Base-by-base conservation (phyloP, 129 eudicot genomes). In the Silybum marianum region DNA sequence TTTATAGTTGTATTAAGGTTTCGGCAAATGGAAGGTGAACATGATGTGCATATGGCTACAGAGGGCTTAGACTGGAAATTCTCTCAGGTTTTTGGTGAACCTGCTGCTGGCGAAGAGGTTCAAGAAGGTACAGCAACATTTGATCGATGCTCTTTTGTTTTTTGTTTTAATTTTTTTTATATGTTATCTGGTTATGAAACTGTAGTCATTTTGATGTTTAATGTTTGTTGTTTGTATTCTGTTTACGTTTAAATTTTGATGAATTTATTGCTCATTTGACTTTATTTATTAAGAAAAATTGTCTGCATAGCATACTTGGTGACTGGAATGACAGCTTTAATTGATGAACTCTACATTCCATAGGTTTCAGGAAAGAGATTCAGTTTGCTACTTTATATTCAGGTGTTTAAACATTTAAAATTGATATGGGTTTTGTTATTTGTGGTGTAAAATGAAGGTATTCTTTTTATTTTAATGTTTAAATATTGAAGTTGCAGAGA, bases 81-180 rank as follows among this genome's bases (percentile, higher is more conserved):
- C 62, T 83, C 89, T 78, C 92, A 89, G 86, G 88, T 86, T 22
- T 86, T 85, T 48, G 92, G 90, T 28, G 88, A 89, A 75, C 86
- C 86, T 21, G 73, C 85, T 60, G 86, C 90, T 1, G 92, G 87
- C 1, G 91, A 88, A 78, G 91, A 88, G n/a, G 84, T 88, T 60
- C 91, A 86, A 28, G 91, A 88, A 86, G 89, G 91, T 88, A 85
- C 22, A 21, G 12, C n/a, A 24, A 16, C 42, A 3, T 39, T 70
- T 62, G 12, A 78, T 78, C 58, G 2, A 71, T 71, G 0, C 0
- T 2, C 46, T 40, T 40, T 6, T 28, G 40, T 39, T 38, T 38
- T 28, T 7, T 58, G 46, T 40, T 40, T 71, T 7, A 30, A 25
- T 19, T 54, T 36, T 38, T 13, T 9, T 40, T 40, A 9, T 40